These are phyloP conservation scores for Fusarium acutatum DNA, from an alignment of 2,329 filamentous ascomycete genomes.

Conservation along the genomic window DNA sequence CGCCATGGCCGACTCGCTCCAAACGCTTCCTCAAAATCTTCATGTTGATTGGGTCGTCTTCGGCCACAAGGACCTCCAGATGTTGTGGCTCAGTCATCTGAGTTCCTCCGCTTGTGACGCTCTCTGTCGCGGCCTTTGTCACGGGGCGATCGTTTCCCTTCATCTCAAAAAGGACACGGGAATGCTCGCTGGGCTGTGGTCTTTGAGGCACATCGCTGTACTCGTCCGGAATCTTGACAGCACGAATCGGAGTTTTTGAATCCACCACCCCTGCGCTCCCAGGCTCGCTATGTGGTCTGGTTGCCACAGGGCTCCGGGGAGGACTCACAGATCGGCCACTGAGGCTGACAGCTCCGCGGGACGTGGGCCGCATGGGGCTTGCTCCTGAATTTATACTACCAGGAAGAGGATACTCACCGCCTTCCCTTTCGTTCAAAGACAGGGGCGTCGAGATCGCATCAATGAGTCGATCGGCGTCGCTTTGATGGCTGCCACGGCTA, in stretches of 20 bases:
- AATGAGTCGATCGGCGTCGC: slow-evolving; percentile 76
- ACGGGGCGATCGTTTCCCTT: slow-evolving; percentile 20
- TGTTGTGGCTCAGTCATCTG: slow-evolving; percentile 25
- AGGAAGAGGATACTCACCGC: slow-evolving; percentile 42
- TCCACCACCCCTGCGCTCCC: slow-evolving; percentile 54
- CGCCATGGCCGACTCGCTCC: slow-evolving; percentile 77
- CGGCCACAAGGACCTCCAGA: slow-evolving; percentile 78
- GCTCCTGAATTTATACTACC: slow-evolving; percentile 19
- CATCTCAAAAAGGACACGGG: slow-evolving; percentile 53
- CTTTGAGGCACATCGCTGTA: slow-evolving; percentile 46
- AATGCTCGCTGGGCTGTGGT: slow-evolving; percentile 44
- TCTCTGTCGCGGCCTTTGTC: slow-evolving; percentile 31
- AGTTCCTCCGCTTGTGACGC: slow-evolving; percentile 34
- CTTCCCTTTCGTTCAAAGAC: slow-evolving; percentile 49
- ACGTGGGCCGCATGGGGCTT: slow-evolving; percentile 12
- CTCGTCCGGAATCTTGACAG: slow-evolving; percentile 60
- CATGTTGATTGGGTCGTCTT: slow-evolving; percentile 89
- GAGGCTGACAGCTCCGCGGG: neutral
- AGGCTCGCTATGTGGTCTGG: slow-evolving; percentile 37
- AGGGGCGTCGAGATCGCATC: slow-evolving; percentile 74
- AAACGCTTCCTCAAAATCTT: slow-evolving; percentile 82
- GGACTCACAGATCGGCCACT: slow-evolving; percentile 25
- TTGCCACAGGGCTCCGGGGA: slow-evolving; percentile 7
- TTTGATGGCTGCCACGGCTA: slow-evolving; percentile 59
- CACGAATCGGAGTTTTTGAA: slow-evolving; percentile 55